A percentile compares a stretch with the other conserved stretches of the same genome.
Conservation (phyloP, 1,284 basidiomycete species). For the Ustilago crameri region DNA sequence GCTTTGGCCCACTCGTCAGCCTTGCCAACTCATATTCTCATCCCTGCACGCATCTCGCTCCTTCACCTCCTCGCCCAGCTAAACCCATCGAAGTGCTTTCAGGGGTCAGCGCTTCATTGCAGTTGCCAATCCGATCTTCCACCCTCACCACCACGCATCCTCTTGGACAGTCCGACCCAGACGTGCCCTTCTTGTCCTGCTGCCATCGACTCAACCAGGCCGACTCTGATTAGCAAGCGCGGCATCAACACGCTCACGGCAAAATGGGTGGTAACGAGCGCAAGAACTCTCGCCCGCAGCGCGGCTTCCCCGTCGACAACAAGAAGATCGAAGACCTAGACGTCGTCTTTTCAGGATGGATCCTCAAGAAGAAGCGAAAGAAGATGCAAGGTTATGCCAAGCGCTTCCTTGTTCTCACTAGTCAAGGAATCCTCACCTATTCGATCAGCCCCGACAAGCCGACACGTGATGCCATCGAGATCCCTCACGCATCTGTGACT, state of each 20-base stretch:
- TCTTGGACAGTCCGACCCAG: too few species aligned
- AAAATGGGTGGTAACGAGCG: slow-evolving; percentile 38
- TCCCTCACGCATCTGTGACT: slow-evolving; percentile 65
- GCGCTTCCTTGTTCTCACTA: slow-evolving; percentile 63
- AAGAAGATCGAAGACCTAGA: slow-evolving; percentile 50
- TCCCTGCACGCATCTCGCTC: too few species aligned
- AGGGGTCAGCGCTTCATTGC: too few species aligned
- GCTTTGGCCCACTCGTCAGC: too few species aligned
- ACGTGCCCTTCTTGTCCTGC: neutral
- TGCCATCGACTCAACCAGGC: neutral
- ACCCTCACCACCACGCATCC: neutral
- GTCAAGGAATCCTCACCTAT: slow-evolving; percentile 63
- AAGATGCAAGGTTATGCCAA: slow-evolving; percentile 68
- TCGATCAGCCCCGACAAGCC: slow-evolving; percentile 58
- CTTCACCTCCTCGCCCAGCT: too few species aligned
- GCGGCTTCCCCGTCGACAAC: slow-evolving; percentile 33
- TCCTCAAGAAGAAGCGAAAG: slow-evolving; percentile 68
- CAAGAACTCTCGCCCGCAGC: slow-evolving; percentile 19
- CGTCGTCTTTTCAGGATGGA: slow-evolving; percentile 64
- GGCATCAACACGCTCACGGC: too few species aligned
- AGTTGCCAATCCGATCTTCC: neutral
- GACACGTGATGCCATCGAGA: slow-evolving; percentile 63
- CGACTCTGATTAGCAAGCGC: neutral
- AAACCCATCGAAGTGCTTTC: too few species aligned
- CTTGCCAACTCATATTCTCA: too few species aligned